Evolutionary conservation across 306 rosid genomes (phyloP).

Genomic region (Senna tora): DNA sequence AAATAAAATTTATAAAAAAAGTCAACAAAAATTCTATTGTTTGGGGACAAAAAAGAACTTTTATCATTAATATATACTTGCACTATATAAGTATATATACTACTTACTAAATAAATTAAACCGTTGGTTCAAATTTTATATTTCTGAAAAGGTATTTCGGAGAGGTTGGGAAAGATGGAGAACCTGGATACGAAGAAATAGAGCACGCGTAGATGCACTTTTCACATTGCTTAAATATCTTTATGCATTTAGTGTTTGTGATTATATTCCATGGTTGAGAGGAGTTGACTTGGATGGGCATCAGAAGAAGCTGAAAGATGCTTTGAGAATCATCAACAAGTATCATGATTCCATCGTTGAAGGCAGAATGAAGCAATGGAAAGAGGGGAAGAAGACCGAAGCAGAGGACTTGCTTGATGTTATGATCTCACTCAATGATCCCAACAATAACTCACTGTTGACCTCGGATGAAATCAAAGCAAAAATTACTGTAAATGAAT

Average conservation of each 20-base stretch:
- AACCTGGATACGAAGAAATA: conserved; percentile 47
- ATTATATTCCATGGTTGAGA: conserved; percentile 45
- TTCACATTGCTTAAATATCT: conserved; percentile 18
- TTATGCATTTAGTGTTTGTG: conserved; percentile 41
- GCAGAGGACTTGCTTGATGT: conserved; percentile 52
- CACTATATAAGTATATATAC: no score
- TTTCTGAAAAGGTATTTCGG: conserved; percentile 33
- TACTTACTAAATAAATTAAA: no score
- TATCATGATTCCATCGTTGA: conserved; percentile 42
- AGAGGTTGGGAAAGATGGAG: conserved; percentile 41
- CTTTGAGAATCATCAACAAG: conserved; percentile 11
- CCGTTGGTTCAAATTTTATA: no score
- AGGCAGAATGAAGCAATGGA: conserved; percentile 44
- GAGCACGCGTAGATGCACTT: conserved; percentile 35
- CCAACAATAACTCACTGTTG: conserved; percentile 31
- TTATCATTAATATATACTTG: no score
- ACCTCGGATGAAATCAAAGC: conserved; percentile 51
- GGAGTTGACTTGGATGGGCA: conserved; percentile 47
- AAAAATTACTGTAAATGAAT: conserved; percentile 41
- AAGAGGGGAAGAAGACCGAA: conserved; percentile 32
- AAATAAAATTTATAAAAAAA: no score
- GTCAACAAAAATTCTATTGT: no score
- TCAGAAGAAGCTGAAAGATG: conserved; percentile 19
- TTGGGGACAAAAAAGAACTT: no score
- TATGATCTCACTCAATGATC: conserved; percentile 43